phyloP scores from a whole-genome alignment of 2,329 filamentous ascomycete genomes.

The Berkeleyomyces basicola region DNA sequence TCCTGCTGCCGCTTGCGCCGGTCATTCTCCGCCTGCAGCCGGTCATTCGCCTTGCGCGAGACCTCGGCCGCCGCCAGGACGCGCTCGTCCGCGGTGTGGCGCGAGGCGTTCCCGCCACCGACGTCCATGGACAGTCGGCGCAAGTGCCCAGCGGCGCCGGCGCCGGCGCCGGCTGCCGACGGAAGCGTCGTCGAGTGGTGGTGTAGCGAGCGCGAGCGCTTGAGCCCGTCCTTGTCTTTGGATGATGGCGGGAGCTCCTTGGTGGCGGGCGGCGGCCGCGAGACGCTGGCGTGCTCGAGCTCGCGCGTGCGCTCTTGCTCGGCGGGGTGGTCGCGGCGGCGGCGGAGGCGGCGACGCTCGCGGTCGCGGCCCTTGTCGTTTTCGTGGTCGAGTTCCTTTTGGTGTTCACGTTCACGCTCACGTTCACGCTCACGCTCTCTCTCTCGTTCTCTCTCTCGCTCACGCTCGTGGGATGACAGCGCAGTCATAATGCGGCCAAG shows the following conservation, averaged over 20 bases:
- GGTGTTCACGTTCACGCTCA: background rate
- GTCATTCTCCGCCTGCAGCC: background rate
- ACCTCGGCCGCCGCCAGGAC: background rate
- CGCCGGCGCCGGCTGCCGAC: background rate
- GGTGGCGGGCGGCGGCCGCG: background rate
- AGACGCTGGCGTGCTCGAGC: background rate
- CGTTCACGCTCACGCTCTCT: background rate
- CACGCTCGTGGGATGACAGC: background rate
- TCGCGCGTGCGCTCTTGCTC: background rate
- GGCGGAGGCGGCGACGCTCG: background rate
- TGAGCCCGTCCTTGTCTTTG: background rate
- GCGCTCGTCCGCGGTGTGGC: background rate
- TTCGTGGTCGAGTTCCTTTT: background rate
- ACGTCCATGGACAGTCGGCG: slow-evolving; percentile 7
- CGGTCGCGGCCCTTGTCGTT: background rate
- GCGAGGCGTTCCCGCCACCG: background rate
- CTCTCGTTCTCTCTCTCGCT: background rate
- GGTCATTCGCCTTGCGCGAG: background rate
- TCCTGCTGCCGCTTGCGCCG: slow-evolving; percentile 3
- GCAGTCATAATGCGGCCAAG: background rate
- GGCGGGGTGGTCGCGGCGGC: background rate
- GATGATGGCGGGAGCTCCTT: background rate
- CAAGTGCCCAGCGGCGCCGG: background rate
- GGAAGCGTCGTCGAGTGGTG: background rate
- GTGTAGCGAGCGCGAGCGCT: slow-evolving; percentile 2